phyloP scores from a whole-genome alignment of 257 asterid species.

The Jacaranda mimosifolia region DNA sequence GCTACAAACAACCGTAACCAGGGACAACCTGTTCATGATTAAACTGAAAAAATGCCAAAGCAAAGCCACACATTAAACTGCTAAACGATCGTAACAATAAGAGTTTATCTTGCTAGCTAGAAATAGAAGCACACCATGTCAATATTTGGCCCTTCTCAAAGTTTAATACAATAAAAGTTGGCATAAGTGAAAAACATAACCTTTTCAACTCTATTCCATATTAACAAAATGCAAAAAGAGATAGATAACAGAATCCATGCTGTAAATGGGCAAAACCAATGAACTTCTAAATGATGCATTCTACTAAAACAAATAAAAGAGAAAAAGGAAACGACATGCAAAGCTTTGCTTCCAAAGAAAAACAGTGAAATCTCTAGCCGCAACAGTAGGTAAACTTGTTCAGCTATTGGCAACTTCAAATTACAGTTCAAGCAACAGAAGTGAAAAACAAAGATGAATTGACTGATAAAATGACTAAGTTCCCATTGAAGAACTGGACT shows the following conservation, averaged over 20 bases:
- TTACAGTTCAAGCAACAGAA: neutral
- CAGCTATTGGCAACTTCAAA: neutral
- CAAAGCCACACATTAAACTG: conserved; percentile 10
- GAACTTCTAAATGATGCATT: neutral
- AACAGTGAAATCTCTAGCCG: neutral
- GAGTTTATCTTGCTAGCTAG: neutral
- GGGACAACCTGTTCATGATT: neutral
- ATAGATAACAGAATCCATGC: neutral
- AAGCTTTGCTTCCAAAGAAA: conserved; percentile 12
- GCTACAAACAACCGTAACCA: conserved; percentile 9
- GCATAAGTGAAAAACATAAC: neutral
- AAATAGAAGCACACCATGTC: neutral
- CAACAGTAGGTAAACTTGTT: neutral
- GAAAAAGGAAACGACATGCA: neutral
- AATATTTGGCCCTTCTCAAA: conserved; percentile 1
- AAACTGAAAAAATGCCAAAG: conserved; percentile 8
- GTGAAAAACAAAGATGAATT: neutral
- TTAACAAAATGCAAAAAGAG: neutral
- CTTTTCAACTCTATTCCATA: neutral
- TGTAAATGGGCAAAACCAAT: neutral
- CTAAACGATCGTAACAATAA: conserved; percentile 1
- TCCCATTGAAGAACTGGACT: conserved; percentile 34
- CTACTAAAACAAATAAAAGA: conserved; percentile 3
- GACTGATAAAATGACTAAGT: neutral
- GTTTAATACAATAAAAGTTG: neutral